These are phyloP conservation scores for Thielaviopsis populi DNA, from an alignment of 2,329 filamentous ascomycete species.

Conservation along the genomic window DNA sequence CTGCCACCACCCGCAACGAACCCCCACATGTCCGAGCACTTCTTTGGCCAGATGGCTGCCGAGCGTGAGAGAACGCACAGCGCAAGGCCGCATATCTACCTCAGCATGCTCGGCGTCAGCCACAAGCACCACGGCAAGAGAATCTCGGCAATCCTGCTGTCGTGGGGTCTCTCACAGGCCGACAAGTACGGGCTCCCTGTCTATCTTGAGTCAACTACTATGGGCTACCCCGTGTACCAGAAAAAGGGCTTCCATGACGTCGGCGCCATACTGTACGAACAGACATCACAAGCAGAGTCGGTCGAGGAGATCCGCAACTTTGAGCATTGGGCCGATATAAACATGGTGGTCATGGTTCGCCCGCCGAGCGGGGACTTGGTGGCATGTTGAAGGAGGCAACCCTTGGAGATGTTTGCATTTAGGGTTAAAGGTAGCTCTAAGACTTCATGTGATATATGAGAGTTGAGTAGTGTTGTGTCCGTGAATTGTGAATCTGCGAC, in stretches of 20 bases:
- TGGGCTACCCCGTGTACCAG: constrained; percentile 14
- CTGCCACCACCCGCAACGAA: background rate
- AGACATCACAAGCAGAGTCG: background rate
- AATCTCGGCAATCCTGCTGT: constrained; percentile 8
- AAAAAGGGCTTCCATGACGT: constrained; percentile 11
- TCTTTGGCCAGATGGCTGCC: constrained; percentile 13
- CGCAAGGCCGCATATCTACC: constrained; percentile 12
- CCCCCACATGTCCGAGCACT: constrained; percentile 8
- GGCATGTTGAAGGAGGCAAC: background rate
- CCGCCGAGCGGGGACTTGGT: too few species aligned
- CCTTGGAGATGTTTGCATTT: too few species aligned
- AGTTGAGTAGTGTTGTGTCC: too few species aligned
- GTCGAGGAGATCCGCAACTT: background rate
- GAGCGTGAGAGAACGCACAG: constrained; percentile 14
- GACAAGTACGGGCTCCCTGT: constrained; percentile 9
- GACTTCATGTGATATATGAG: too few species aligned
- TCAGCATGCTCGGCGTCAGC: constrained; percentile 14
- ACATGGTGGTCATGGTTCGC: constrained; percentile 14
- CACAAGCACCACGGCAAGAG: constrained; percentile 8
- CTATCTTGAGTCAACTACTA: constrained; percentile 13
- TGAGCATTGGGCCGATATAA: constrained; percentile 9
- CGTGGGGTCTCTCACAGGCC: constrained; percentile 15
- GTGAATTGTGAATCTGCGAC: too few species aligned
- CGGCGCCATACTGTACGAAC: constrained; percentile 12
- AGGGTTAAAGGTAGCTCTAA: too few species aligned